Conservation (phyloP, 345 rosid genomes). For the Citrus unshiu region DNA sequence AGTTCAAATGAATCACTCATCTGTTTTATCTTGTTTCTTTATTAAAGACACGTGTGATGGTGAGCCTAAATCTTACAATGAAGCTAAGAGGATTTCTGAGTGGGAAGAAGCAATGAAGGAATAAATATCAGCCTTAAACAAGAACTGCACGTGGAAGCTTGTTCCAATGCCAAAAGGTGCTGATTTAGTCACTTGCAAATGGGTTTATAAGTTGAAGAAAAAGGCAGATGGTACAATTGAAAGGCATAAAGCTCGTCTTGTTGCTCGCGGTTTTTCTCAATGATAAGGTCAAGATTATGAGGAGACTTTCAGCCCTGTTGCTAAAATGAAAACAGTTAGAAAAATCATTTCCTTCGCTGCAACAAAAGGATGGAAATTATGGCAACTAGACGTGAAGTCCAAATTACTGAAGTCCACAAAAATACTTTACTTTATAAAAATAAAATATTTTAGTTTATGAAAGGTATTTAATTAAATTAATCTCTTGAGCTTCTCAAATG, state of each 20-base stretch:
- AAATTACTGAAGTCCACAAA: too few relatives aligned
- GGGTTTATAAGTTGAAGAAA: background rate
- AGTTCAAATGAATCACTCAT: too few relatives aligned
- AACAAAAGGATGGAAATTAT: too few relatives aligned
- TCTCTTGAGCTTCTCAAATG: too few relatives aligned
- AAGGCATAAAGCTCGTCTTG: background rate
- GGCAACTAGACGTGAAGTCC: too few relatives aligned
- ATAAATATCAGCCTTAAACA: background rate
- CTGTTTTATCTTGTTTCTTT: background rate
- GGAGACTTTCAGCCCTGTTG: too few relatives aligned
- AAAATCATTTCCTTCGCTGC: too few relatives aligned
- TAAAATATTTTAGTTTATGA: too few relatives aligned
- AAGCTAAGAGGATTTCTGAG: background rate
- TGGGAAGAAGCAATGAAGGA: background rate
- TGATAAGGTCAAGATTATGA: too few relatives aligned
- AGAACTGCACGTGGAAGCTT: background rate
- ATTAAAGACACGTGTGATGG: background rate
- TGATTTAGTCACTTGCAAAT: background rate
- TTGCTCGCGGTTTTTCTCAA: background rate
- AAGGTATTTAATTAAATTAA: too few relatives aligned
- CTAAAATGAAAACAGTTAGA: too few relatives aligned
- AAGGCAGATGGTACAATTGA: background rate
- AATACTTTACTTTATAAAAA: too few relatives aligned
- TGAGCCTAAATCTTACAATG: background rate
- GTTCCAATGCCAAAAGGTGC: background rate